Evolutionary conservation across 495 filamentous ascomycete species (phyloP).

Genomic region (Filosporella fistucella): DNA sequence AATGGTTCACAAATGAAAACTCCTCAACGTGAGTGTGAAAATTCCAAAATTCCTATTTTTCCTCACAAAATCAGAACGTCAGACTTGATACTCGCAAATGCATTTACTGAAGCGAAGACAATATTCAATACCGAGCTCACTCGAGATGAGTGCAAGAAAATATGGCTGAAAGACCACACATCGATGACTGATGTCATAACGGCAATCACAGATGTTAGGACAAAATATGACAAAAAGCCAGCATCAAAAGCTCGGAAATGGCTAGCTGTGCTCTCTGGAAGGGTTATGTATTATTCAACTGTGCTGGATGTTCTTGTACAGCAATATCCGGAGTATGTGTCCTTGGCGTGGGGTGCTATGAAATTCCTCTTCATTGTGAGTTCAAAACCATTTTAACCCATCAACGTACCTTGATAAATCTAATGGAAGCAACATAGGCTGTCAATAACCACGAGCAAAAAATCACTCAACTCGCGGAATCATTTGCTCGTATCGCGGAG

Average conservation of each 20-base stretch:
- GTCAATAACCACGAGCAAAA: conserved; percentile 27
- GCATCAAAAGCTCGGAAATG: conserved; percentile 14
- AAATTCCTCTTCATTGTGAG: conserved; percentile 26
- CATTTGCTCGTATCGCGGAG: conserved; percentile 27
- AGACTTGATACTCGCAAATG: background rate
- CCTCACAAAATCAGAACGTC: background rate
- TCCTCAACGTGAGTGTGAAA: no score
- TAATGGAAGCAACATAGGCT: background rate
- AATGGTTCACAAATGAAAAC: background rate
- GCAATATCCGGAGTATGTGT: conserved; percentile 31
- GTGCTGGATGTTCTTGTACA: conserved; percentile 23
- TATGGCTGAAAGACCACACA: conserved; percentile 4
- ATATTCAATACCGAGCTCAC: conserved; percentile 10
- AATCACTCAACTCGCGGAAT: conserved; percentile 22
- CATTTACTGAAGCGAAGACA: conserved; percentile 7
- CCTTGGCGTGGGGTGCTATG: conserved; percentile 31
- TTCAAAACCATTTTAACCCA: background rate
- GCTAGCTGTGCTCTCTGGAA: conserved; percentile 15
- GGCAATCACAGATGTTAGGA: background rate
- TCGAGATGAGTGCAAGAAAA: conserved; percentile 4
- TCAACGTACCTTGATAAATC: background rate
- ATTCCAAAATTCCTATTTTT: no score
- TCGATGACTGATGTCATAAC: conserved; percentile 2
- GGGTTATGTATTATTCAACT: conserved; percentile 14
- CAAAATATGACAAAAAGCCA: conserved; percentile 12